phyloP scores from a whole-genome alignment of 139 green algal species.

The Auxenochlorella pyrenoidosa region DNA sequence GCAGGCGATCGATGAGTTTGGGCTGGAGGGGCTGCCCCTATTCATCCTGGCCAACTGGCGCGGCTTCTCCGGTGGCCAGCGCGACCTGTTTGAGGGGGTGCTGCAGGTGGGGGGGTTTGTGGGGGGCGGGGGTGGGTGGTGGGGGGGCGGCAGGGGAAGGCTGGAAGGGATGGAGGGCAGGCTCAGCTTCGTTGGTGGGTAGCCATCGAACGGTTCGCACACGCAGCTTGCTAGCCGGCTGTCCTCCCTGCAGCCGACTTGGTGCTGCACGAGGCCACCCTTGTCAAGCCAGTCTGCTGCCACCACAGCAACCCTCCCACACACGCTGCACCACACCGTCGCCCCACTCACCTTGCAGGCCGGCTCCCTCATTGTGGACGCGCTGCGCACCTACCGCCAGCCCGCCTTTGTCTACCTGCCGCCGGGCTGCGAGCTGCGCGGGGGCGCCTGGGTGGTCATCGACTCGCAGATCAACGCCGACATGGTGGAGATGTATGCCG shows the following conservation, averaged over 20 bases:
- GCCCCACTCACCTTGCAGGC: constrained; percentile 57
- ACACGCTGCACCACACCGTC: not conserved
- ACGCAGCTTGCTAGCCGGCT: too few species aligned
- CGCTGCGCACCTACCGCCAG: constrained; percentile 88
- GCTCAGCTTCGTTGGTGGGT: too few species aligned
- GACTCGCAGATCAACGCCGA: constrained; percentile 94
- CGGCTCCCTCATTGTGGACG: constrained; percentile 96
- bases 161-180: too few species aligned
- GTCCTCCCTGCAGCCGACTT: too few species aligned
- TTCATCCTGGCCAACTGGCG: constrained; percentile 99
- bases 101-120: constrained; percentile 84
- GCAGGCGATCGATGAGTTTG: constrained; percentile 97
- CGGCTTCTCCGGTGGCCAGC: constrained; percentile 96
- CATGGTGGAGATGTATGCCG: constrained; percentile 83
- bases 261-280: too few species aligned
- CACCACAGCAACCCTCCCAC: too few species aligned
- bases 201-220: too few species aligned
- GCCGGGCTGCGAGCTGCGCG: constrained; percentile 91
- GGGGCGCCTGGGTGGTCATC: constrained; percentile 98
- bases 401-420: constrained; percentile 98
- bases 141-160: too few species aligned
- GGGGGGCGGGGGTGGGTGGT: too few species aligned
- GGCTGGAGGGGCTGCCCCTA: constrained; percentile 94
- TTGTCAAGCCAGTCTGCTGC: too few species aligned
- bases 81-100: constrained; percentile 98